Conservation (phyloP, 495 filamentous ascomycete species). For the Cairneyella variabilis region DNA sequence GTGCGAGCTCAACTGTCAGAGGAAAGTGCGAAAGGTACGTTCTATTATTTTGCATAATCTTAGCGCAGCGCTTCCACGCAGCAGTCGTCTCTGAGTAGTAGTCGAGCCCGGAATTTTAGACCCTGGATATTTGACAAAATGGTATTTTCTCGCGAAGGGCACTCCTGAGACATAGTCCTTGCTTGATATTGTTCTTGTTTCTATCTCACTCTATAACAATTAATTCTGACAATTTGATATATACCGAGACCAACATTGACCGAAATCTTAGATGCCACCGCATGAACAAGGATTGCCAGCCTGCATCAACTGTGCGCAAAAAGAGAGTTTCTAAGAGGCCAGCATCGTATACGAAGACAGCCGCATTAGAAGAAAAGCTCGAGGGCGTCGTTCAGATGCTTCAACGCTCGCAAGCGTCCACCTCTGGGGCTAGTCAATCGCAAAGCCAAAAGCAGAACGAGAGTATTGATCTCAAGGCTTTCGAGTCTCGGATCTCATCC, state of each 20-base stretch:
- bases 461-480: background rate
- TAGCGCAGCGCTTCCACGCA: too few relatives aligned
- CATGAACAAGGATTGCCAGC: slow-evolving; percentile 1
- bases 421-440: background rate
- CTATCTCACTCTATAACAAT: background rate
- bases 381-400: slow-evolving; percentile 8
- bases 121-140: too few relatives aligned
- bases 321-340: slow-evolving; percentile 1
- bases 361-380: slow-evolving; percentile 6
- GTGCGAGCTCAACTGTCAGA: background rate
- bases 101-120: too few relatives aligned
- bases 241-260: background rate
- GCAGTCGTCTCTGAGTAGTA: too few relatives aligned
- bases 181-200: too few relatives aligned
- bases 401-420: background rate
- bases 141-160: too few relatives aligned
- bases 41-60: too few relatives aligned
- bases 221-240: background rate
- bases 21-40: slow-evolving; percentile 8
- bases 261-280: slow-evolving; percentile 3
- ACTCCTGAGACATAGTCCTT: too few relatives aligned
- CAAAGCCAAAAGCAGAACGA: background rate
- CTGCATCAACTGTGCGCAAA: slow-evolving; percentile 2
- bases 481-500: background rate
- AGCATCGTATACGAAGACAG: background rate